These are phyloP conservation scores for Corymbia citriodora DNA, from an alignment of 441 rosid genomes.

Conservation along the genomic window DNA sequence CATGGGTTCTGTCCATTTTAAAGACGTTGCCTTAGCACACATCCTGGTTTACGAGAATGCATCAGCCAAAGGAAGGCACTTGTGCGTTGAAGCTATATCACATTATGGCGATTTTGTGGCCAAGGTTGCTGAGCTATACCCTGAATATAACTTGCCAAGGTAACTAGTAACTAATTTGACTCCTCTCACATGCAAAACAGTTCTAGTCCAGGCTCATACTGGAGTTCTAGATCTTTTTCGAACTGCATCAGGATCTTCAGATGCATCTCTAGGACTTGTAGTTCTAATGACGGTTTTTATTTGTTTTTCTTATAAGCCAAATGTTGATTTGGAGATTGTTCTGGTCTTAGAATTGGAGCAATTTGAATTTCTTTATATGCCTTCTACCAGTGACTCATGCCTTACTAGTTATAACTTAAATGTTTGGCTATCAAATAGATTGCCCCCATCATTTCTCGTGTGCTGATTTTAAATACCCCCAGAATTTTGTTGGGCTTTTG, in stretches of 20 bases:
- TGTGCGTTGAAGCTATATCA: conserved; percentile 79
- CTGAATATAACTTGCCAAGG: conserved; percentile 76
- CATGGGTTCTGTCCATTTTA: conserved; percentile 89
- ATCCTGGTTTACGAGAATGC: conserved; percentile 74
- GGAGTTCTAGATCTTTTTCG: background rate
- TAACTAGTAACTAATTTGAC: conserved; percentile 8
- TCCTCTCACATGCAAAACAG: background rate
- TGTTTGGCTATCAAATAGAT: background rate
- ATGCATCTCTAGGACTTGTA: background rate
- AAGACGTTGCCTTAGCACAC: conserved; percentile 88
- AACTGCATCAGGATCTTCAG: background rate
- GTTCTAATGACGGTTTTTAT: background rate
- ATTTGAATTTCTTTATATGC: background rate
- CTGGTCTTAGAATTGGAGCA: background rate
- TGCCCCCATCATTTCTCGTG: background rate
- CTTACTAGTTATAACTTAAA: background rate
- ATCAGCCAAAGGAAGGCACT: conserved; percentile 70
- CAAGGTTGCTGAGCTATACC: conserved; percentile 86
- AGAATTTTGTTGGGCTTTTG: background rate
- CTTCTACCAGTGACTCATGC: background rate
- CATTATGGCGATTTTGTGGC: conserved; percentile 87
- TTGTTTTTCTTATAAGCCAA: background rate
- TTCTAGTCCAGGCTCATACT: background rate
- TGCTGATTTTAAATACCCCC: background rate
- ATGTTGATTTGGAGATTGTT: background rate